Conservation (phyloP, 768 basidiomycete genomes). For the Leccinum imitatum region DNA sequence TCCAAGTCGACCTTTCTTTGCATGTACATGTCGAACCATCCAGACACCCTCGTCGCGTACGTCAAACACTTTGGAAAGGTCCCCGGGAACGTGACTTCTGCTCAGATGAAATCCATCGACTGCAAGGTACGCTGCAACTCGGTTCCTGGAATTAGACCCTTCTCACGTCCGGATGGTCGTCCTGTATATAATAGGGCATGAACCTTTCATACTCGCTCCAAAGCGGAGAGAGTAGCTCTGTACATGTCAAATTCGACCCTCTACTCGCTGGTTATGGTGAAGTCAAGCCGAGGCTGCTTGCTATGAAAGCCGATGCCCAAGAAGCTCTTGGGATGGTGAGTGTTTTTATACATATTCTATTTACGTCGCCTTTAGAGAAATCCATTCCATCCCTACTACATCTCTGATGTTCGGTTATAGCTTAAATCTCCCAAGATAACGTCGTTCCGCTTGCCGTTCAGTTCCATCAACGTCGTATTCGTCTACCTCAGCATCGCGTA, state of each 20-base stretch:
- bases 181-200: conserved; percentile 53
- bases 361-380: not conserved
- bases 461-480: conserved; percentile 23
- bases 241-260: conserved; percentile 64
- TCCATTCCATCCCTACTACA: not conserved
- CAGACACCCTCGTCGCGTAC: conserved; percentile 82
- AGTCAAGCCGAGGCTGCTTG: conserved; percentile 74
- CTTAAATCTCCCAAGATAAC: conserved; percentile 62
- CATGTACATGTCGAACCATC: conserved; percentile 85
- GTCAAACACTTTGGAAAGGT: conserved; percentile 76
- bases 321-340: conserved; percentile 78
- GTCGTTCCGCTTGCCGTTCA: conserved; percentile 50
- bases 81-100: conserved; percentile 50
- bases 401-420: conserved; percentile 32
- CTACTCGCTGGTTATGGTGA: conserved; percentile 75
- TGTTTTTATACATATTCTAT: not conserved
- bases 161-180: not conserved
- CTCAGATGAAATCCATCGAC: conserved; percentile 70
- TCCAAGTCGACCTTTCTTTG: conserved; percentile 73
- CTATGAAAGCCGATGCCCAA: conserved; percentile 81
- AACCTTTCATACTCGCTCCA: conserved; percentile 62
- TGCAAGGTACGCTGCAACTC: conserved; percentile 49
- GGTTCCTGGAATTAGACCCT: not conserved
- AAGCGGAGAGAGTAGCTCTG: conserved; percentile 42
- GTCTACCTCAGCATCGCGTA: conserved; percentile 19